Evolutionary conservation across 2,329 filamentous ascomycete species (phyloP).

Genomic region (Arachnomyces sp.): DNA sequence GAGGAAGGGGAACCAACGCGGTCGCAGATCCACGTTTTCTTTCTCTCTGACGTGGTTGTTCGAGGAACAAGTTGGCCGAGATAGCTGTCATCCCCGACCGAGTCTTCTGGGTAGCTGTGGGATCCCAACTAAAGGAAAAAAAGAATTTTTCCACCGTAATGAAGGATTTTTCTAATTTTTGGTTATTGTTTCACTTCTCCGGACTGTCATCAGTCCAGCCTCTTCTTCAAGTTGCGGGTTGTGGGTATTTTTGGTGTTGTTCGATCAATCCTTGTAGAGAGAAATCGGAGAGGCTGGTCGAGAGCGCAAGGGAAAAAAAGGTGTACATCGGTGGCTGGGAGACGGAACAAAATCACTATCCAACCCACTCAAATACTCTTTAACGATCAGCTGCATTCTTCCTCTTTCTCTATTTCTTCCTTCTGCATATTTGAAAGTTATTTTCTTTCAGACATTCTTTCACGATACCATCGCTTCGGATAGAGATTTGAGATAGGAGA

Average conservation of each 20-base stretch:
- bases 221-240: constrained; percentile 1
- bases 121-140: no score
- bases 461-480: background rate
- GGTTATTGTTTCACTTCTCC: no score
- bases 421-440: background rate
- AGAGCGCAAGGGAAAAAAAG: no score
- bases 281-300: constrained; percentile 31
- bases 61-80: no score
- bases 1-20: no score
- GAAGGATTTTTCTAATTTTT: no score
- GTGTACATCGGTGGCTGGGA: constrained; percentile 25
- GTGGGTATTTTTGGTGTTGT: constrained; percentile 2
- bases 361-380: constrained; percentile 4
- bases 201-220: constrained; percentile 9
- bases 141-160: no score
- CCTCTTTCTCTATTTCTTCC: constrained; percentile 9
- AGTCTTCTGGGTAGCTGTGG: no score
- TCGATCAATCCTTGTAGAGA: constrained; percentile 15
- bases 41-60: no score
- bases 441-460: constrained; percentile 6
- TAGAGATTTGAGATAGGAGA: no score
- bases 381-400: constrained; percentile 10
- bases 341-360: background rate
- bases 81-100: no score
- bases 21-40: no score